phyloP scores from a whole-genome alignment of 495 filamentous ascomycete species.

The Thermochaetoides thermophila region DNA sequence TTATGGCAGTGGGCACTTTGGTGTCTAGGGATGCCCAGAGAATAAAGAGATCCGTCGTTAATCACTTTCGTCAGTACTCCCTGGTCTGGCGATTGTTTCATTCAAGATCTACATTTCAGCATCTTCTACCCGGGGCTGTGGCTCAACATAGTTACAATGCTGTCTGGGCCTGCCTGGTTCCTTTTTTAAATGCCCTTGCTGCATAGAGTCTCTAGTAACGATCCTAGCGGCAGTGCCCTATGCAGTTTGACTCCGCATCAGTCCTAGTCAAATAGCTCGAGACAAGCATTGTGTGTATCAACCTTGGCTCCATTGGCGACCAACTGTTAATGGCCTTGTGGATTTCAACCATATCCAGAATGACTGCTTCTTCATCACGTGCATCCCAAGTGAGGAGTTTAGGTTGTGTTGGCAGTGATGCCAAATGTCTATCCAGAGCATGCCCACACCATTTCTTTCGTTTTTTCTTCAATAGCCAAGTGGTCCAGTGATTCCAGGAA shows the following conservation, averaged over 20 bases:
- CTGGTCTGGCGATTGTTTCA: constrained; percentile 42
- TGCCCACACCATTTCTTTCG: background rate
- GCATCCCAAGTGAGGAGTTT: too few species aligned
- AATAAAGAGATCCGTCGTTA: constrained; percentile 45
- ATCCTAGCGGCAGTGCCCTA: too few species aligned
- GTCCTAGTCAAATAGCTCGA: too few species aligned
- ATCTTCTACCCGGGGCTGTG: too few species aligned
- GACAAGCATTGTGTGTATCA: too few species aligned
- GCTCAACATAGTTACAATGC: too few species aligned
- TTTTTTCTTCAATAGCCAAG: background rate
- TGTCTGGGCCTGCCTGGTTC: too few species aligned
- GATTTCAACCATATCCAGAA: background rate
- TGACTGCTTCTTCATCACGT: background rate
- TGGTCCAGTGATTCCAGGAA: too few species aligned
- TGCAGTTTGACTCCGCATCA: too few species aligned
- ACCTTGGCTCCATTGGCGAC: too few species aligned
- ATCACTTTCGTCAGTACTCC: constrained; percentile 37
- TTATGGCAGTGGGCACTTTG: constrained; percentile 24
- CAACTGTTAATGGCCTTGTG: background rate
- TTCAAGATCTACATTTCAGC: constrained; percentile 37
- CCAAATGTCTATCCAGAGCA: background rate
- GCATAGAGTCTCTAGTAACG: too few species aligned
- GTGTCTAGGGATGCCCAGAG: constrained; percentile 27
- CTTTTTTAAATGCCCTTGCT: too few species aligned
- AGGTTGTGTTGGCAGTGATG: background rate